Evolutionary conservation across 108 stramenopile species (phyloP).

Genomic region (Pseudonitzschia delicatissima): DNA sequence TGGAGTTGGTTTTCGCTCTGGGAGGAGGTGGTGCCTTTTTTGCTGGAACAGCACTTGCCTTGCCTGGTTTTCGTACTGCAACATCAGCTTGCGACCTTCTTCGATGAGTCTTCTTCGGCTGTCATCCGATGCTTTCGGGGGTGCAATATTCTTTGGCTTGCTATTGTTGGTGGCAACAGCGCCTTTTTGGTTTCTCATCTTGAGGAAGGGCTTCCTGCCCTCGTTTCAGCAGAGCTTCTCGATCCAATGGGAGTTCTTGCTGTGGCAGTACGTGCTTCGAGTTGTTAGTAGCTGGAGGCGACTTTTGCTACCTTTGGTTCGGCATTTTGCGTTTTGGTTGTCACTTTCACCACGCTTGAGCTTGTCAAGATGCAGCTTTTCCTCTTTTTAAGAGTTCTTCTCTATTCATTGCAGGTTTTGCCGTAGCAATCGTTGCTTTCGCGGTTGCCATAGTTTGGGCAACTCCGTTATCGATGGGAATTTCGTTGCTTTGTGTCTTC

Average conservation of each 20-base stretch:
- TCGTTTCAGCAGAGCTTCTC: conserved; percentile 8
- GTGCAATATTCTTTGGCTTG: too few species aligned
- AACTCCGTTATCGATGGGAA: background rate
- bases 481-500: background rate
- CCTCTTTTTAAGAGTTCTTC: background rate
- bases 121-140: background rate
- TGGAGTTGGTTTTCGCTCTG: too few species aligned
- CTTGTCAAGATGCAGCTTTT: background rate
- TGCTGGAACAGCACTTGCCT: too few species aligned
- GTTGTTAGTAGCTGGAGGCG: too few species aligned
- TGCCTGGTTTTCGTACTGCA: too few species aligned
- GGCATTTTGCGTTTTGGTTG: background rate
- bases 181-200: background rate
- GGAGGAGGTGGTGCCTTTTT: too few species aligned
- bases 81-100: conserved; percentile 30
- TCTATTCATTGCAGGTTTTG: background rate
- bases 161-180: background rate
- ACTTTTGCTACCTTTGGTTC: background rate
- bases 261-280: background rate
- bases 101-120: conserved; percentile 28
- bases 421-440: background rate
- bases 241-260: background rate
- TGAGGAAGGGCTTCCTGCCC: conserved; percentile 13
- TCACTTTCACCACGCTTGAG: background rate
- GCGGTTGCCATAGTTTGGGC: background rate